These are phyloP conservation scores for Silene coronaria DNA, from an alignment of 179 eudicot genomes.

Conservation along the genomic window DNA sequence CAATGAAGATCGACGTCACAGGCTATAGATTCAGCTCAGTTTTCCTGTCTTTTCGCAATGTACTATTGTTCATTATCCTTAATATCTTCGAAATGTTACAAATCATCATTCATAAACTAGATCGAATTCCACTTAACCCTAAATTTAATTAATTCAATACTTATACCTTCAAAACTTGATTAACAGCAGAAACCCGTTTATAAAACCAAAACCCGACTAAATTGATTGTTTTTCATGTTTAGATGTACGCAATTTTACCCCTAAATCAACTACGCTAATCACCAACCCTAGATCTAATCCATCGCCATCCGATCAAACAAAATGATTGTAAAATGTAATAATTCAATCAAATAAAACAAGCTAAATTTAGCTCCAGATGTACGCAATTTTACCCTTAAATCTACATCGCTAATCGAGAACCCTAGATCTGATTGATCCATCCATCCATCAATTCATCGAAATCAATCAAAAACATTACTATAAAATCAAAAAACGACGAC, in stretches of 20 bases:
- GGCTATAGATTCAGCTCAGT: not conserved
- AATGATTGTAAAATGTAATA: no score
- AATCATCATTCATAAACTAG: not conserved
- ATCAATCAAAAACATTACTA: not conserved
- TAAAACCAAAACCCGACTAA: no score
- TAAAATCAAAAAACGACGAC: not conserved
- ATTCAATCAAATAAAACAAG: no score
- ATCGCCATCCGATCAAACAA: not conserved
- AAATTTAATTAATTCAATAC: not conserved
- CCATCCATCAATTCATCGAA: not conserved
- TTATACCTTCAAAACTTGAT: no score
- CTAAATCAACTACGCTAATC: not conserved
- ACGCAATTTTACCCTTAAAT: not conserved
- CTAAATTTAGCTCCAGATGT: no score
- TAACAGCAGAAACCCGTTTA: no score
- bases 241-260: slow-evolving; percentile 2
- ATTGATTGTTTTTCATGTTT: not conserved
- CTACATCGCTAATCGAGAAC: not conserved
- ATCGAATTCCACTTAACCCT: not conserved
- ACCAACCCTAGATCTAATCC: not conserved
- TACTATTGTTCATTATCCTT: not conserved
- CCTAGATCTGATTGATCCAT: slow-evolving; percentile 1
- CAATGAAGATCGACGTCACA: not conserved
- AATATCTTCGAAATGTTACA: not conserved
- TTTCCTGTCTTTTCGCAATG: not conserved